These are phyloP conservation scores for Ilex aquifolium DNA, from an alignment of 257 asterid species.

Conservation along the genomic window DNA sequence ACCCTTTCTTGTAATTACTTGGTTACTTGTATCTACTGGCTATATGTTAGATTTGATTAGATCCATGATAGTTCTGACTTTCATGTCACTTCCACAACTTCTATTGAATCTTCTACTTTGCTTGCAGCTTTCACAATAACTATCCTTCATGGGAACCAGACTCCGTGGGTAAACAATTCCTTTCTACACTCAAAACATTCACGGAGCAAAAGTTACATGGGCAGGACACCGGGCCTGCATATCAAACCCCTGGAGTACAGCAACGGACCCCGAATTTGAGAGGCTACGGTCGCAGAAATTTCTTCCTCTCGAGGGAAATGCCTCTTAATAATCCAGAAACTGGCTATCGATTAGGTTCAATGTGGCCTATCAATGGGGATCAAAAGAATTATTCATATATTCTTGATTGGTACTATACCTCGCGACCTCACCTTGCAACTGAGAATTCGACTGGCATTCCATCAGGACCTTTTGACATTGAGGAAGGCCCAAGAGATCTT, in stretches of 20 bases:
- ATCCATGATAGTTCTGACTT: too few relatives aligned
- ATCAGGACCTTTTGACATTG: conserved; percentile 19
- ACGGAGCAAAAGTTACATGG: conserved; percentile 65
- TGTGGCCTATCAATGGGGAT: conserved; percentile 65
- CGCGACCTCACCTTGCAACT: conserved; percentile 42
- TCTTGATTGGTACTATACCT: conserved; percentile 78
- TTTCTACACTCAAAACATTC: conserved; percentile 49
- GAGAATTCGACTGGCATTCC: conserved; percentile 23
- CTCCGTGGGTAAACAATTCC: conserved; percentile 66
- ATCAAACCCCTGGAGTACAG: conserved; percentile 27
- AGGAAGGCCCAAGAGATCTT: conserved; percentile 28
- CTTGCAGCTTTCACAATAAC: conserved; percentile 66
- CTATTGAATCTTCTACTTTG: background rate
- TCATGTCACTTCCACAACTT: too few relatives aligned
- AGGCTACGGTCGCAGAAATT: conserved; percentile 31
- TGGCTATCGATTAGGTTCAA: conserved; percentile 41
- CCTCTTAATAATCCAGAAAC: conserved; percentile 25
- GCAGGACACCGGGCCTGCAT: conserved; percentile 25
- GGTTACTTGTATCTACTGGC: too few relatives aligned
- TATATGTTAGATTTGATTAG: too few relatives aligned
- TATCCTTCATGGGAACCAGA: conserved; percentile 87
- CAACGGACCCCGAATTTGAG: conserved; percentile 38
- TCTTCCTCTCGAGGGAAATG: conserved; percentile 32
- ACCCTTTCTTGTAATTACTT: too few relatives aligned
- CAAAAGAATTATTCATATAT: conserved; percentile 64